phyloP scores from a whole-genome alignment of 495 filamentous ascomycete species.

The Aspergillus cristatus region DNA sequence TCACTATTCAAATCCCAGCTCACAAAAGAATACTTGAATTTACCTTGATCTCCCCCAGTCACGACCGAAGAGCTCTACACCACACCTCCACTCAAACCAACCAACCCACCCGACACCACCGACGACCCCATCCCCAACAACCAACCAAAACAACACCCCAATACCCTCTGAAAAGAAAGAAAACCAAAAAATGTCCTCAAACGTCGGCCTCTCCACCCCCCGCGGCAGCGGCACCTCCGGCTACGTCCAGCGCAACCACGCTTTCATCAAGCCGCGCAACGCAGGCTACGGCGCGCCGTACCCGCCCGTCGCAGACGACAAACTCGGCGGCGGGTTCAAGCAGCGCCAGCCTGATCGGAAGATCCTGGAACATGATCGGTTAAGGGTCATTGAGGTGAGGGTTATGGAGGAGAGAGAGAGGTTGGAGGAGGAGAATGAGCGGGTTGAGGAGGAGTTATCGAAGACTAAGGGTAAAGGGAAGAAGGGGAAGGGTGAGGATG shows the following conservation, averaged over 20 bases:
- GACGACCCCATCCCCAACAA: background rate
- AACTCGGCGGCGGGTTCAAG: constrained; percentile 42
- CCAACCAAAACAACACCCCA: constrained; percentile 1
- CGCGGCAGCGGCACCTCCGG: constrained; percentile 93
- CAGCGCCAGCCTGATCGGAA: constrained; percentile 84
- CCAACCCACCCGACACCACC: too few species aligned
- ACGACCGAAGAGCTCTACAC: too few species aligned
- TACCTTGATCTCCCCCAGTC: too few species aligned
- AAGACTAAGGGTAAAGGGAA: constrained; percentile 8
- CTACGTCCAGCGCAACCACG: constrained; percentile 92
- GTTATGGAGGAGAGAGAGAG: constrained; percentile 84
- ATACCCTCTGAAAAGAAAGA: background rate
- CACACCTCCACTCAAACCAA: too few species aligned
- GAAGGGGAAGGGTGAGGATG: constrained; percentile 29
- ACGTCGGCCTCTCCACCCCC: constrained; percentile 93
- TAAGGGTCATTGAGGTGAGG: constrained; percentile 80
- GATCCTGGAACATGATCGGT: constrained; percentile 88
- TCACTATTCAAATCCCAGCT: background rate
- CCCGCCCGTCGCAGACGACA: constrained; percentile 18
- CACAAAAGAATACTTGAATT: too few species aligned
- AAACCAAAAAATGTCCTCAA: constrained; percentile 70
- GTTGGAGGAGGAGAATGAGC: constrained; percentile 74
- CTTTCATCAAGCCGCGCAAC: constrained; percentile 71
- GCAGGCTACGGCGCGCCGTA: constrained; percentile 44
- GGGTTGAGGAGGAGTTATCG: constrained; percentile 20